Evolutionary conservation across 2,329 filamentous ascomycete genomes (phyloP).

Genomic region (Cordyceps cateniannulata): DNA sequence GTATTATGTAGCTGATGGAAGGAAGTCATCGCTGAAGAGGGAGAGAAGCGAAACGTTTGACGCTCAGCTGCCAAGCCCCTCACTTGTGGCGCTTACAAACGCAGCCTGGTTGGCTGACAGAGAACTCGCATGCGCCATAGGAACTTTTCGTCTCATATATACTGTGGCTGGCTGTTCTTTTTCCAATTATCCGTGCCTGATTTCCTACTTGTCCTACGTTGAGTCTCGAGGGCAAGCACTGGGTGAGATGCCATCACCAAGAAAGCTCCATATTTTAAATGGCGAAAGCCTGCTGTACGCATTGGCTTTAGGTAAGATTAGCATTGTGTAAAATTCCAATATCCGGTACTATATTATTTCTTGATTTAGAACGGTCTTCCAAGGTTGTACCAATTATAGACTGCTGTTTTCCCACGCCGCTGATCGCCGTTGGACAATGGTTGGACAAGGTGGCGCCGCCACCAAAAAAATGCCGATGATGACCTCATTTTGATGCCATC

Average conservation of each 20-base stretch:
- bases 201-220: too few relatives aligned
- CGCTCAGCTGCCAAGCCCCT: conserved; percentile 3
- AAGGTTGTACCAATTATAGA: not conserved
- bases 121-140: not conserved
- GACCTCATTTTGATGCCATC: conserved; percentile 13
- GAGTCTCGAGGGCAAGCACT: not conserved
- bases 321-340: not conserved
- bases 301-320: not conserved
- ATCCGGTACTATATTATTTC: too few relatives aligned
- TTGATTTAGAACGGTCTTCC: not conserved
- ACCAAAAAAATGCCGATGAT: not conserved
- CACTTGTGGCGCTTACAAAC: conserved; percentile 5
- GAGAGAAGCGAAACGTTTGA: not conserved
- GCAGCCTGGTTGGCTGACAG: not conserved
- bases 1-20: too few relatives aligned
- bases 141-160: too few relatives aligned
- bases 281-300: not conserved
- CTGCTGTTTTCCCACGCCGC: not conserved
- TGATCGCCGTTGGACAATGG: not conserved
- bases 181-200: not conserved
- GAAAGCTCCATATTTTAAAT: too few relatives aligned
- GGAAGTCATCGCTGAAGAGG: not conserved
- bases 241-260: not conserved
- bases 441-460: not conserved
- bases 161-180: not conserved